Percentiles rank a stretch among this genome's conserved stretches.
Conservation (phyloP, 257 asterid genomes). For the Solanum chiquidenum region DNA sequence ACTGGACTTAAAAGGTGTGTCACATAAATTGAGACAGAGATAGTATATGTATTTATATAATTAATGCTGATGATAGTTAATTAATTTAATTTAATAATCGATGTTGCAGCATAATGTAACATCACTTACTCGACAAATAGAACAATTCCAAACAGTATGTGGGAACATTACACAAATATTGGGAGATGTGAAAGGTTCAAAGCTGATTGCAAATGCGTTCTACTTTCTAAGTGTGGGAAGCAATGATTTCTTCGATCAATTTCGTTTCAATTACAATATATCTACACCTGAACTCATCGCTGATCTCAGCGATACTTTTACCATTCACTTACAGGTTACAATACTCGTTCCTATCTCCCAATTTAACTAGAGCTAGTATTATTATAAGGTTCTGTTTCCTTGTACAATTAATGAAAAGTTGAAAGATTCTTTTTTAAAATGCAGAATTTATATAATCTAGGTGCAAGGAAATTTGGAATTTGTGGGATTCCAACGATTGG, state of each 20-base stretch:
- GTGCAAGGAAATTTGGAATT: constrained; percentile 57
- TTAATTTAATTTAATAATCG: not conserved
- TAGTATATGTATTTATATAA: not conserved
- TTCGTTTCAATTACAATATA: not conserved
- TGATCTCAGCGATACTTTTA: constrained; percentile 13
- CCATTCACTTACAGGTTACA: constrained; percentile 25
- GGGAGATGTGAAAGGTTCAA: constrained; percentile 23
- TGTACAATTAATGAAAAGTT: not conserved
- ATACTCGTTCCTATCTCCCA: not conserved
- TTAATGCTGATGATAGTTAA: not conserved
- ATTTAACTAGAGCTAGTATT: not conserved
- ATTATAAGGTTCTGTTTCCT: not conserved
- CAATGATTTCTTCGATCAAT: constrained; percentile 45
- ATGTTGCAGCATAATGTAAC: constrained; percentile 9
- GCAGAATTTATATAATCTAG: constrained; percentile 38
- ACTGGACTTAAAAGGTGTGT: too few relatives aligned
- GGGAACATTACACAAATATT: constrained; percentile 19
- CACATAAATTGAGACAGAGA: not conserved
- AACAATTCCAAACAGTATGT: constrained; percentile 28
- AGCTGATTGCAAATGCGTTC: constrained; percentile 23
- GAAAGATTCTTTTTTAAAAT: not conserved
- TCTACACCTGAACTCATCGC: constrained; percentile 11
- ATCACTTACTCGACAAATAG: constrained; percentile 28
- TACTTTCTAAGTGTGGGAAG: constrained; percentile 48
- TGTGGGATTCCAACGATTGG: constrained; percentile 37